Evolutionary conservation across 2,329 filamentous ascomycete genomes (phyloP).

Genomic region (Botryotinia calthae): DNA sequence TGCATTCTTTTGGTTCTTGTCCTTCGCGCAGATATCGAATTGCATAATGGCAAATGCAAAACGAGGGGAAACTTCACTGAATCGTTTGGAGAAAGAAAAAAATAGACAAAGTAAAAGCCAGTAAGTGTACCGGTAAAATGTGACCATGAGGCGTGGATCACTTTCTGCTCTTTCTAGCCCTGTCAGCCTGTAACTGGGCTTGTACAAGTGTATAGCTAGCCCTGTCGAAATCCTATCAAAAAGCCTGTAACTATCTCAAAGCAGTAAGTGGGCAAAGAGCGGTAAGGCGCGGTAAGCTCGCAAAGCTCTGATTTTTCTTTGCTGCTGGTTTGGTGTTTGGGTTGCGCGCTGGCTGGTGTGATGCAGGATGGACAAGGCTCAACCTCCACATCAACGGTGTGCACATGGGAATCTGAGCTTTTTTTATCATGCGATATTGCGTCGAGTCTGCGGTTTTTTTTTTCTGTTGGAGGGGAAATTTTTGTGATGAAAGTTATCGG

Average conservation of each 20-base stretch:
- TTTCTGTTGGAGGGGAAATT: background rate
- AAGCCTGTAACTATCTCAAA: background rate
- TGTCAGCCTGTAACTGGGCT: background rate
- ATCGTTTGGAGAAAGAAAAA: background rate
- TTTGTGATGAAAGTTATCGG: background rate
- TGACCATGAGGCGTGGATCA: constrained; percentile 1
- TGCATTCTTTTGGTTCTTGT: background rate
- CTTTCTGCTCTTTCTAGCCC: background rate
- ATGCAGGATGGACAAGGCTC: background rate
- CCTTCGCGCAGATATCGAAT: background rate
- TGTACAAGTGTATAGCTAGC: constrained; percentile 3
- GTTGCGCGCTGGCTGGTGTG: constrained; percentile 6
- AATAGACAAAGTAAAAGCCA: background rate
- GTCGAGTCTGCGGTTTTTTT: background rate
- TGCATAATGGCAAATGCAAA: background rate
- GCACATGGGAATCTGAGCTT: constrained; percentile 7
- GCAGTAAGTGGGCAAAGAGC: constrained; percentile 6
- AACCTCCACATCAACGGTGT: background rate
- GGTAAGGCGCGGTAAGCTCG: constrained; percentile 8
- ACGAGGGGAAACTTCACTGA: background rate
- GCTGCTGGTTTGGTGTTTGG: background rate
- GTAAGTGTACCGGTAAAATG: constrained; percentile 3
- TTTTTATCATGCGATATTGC: background rate
- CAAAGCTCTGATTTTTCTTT: background rate
- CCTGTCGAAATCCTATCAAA: background rate